phyloP scores from a whole-genome alignment of 225 moss, liverwort and hornwort genomes.

The Thuidium tamariscinum region DNA sequence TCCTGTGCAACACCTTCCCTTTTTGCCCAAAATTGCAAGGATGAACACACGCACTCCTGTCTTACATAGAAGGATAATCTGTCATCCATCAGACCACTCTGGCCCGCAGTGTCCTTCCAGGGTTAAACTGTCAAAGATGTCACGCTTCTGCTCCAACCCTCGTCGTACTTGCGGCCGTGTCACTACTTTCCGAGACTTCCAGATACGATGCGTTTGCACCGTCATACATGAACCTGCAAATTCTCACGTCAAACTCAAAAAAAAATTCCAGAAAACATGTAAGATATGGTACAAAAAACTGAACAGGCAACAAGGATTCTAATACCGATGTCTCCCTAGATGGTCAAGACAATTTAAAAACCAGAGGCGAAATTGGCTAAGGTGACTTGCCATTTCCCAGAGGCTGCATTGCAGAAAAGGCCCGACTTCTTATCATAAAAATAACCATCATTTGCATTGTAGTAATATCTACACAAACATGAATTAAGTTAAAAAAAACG shows the following conservation, averaged over 20 bases:
- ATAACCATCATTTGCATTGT: slow-evolving; percentile 75
- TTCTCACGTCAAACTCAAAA: neutral
- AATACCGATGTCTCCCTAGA: neutral
- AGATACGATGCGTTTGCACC: slow-evolving; percentile 23
- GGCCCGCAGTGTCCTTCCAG: neutral
- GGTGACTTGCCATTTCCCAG: slow-evolving; percentile 60
- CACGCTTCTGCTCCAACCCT: slow-evolving; percentile 15
- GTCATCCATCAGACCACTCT: neutral
- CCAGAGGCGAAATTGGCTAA: neutral
- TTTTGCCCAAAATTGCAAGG: neutral
- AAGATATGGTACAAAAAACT: neutral
- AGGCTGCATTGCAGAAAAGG: slow-evolving; percentile 71
- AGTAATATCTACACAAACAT: slow-evolving; percentile 61
- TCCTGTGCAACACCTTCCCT: neutral
- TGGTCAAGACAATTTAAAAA: neutral
- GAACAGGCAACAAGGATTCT: neutral
- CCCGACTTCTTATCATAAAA: slow-evolving; percentile 74
- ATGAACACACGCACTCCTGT: neutral
- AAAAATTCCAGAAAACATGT: neutral
- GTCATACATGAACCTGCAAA: slow-evolving; percentile 49
- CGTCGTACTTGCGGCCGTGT: neutral
- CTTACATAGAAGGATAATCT: neutral
- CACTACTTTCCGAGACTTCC: slow-evolving; percentile 36
- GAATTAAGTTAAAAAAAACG: neutral
- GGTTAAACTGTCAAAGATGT: neutral